Conservation (phyloP, 441 rosid species). For the Gossypium schwendimanii region DNA sequence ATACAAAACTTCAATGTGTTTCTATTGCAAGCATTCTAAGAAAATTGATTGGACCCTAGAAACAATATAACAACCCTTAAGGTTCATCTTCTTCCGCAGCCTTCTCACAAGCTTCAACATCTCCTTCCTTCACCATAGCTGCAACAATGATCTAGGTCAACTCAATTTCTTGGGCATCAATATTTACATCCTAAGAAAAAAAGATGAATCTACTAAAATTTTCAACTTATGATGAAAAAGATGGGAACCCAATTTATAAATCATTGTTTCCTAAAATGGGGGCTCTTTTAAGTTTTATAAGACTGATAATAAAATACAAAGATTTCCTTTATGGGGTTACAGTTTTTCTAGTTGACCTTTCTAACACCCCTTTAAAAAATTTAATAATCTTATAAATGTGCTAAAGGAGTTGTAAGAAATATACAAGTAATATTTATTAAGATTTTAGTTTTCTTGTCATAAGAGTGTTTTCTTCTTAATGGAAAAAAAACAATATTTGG, state of each 20-base stretch:
- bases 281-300: neutral
- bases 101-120: constrained; percentile 28
- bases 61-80: constrained; percentile 19
- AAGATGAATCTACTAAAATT: neutral
- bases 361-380: neutral
- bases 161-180: constrained; percentile 2
- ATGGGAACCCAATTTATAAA: neutral
- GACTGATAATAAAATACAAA: neutral
- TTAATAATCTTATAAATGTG: neutral
- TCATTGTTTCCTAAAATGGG: constrained; percentile 8
- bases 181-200: constrained; percentile 3
- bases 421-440: no score
- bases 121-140: constrained; percentile 37
- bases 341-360: neutral
- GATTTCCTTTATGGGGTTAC: neutral
- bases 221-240: neutral
- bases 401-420: neutral
- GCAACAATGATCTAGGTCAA: neutral
- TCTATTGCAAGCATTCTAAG: constrained; percentile 63
- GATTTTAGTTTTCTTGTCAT: neutral
- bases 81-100: constrained; percentile 19
- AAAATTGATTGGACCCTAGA: constrained; percentile 61
- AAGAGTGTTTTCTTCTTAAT: neutral
- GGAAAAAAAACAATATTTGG: neutral
- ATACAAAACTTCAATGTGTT: constrained; percentile 87